A percentile compares a stretch with the other conserved stretches of the same genome.
These are phyloP conservation scores for Nannochloris sp. DNA, from an alignment of 139 green algal genomes.

Conservation along the genomic window DNA sequence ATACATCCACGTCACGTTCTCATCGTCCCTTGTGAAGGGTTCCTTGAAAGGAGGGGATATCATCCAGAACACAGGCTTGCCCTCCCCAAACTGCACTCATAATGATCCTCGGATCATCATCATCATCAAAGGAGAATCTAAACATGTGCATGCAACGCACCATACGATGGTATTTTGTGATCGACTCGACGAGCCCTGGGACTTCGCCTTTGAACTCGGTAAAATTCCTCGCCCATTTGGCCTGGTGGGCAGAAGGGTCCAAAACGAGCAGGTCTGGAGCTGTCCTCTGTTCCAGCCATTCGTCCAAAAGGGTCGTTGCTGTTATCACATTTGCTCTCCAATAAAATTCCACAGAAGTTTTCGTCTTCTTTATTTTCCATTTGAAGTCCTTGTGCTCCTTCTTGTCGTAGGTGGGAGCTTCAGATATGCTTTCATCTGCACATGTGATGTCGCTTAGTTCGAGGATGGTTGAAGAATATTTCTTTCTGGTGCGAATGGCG, in stretches of 20 bases:
- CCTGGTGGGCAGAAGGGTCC: conserved; percentile 1
- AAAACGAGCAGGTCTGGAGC: neutral
- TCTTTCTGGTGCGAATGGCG: neutral
- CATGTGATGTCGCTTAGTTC: neutral
- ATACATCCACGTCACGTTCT: neutral
- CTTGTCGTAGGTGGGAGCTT: neutral
- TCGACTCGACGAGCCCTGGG: neutral
- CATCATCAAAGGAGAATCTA: neutral
- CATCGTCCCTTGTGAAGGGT: neutral
- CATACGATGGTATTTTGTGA: neutral
- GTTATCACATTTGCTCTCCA: conserved; percentile 1
- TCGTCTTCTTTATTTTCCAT: conserved; percentile 2
- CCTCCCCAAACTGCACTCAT: neutral
- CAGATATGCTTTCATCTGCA: neutral
- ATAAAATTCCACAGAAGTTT: neutral
- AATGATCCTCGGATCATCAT: neutral
- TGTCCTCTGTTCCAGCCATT: neutral
- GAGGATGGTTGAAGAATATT: too few relatives aligned
- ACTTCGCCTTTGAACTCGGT: conserved; percentile 1
- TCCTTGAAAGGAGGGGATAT: neutral
- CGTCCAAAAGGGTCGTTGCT: neutral
- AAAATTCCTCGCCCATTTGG: conserved; percentile 3
- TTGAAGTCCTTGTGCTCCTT: conserved; percentile 1
- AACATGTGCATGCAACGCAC: neutral
- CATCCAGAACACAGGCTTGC: neutral